Conservation (phyloP, 768 basidiomycete species). For the Lactarius akahatsu region DNA sequence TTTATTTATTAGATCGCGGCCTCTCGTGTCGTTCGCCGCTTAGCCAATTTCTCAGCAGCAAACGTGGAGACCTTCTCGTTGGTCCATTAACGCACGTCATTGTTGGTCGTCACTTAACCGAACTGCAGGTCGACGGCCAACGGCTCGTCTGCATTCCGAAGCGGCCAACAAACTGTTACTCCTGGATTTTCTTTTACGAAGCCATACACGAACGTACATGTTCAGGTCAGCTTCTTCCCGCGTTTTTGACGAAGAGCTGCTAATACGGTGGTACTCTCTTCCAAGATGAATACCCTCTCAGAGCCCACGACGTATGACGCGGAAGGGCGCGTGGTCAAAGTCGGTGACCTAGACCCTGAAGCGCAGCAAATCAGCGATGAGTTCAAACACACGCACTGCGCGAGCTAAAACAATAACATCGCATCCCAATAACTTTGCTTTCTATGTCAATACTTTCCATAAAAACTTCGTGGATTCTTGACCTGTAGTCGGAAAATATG, state of each 20-base stretch:
- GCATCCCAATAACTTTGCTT: conserved; percentile 1
- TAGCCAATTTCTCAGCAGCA: conserved; percentile 47
- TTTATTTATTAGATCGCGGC: conserved; percentile 50
- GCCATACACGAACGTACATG: conserved; percentile 35
- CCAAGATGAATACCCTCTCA: conserved; percentile 25
- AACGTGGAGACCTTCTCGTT: conserved; percentile 36
- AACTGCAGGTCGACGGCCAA: conserved; percentile 29
- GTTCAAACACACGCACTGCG: conserved; percentile 52
- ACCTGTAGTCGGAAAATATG: background rate
- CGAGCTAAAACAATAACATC: conserved; percentile 4
- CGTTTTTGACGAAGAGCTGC: no score
- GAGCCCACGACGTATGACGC: conserved; percentile 55
- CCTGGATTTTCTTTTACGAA: conserved; percentile 24
- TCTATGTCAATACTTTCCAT: conserved; percentile 4
- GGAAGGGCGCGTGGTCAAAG: conserved; percentile 47
- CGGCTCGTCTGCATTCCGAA: conserved; percentile 27
- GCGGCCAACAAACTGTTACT: conserved; percentile 11
- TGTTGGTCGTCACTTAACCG: conserved; percentile 29
- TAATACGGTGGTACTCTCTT: background rate
- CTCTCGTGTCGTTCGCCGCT: conserved; percentile 57
- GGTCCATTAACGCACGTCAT: background rate
- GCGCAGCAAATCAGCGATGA: conserved; percentile 57
- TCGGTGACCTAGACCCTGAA: conserved; percentile 55
- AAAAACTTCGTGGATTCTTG: conserved; percentile 8
- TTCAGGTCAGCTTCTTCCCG: conserved; percentile 36